Conservation (phyloP, 1,139 yeast species). For the Scheffersomyces segobiensis region DNA sequence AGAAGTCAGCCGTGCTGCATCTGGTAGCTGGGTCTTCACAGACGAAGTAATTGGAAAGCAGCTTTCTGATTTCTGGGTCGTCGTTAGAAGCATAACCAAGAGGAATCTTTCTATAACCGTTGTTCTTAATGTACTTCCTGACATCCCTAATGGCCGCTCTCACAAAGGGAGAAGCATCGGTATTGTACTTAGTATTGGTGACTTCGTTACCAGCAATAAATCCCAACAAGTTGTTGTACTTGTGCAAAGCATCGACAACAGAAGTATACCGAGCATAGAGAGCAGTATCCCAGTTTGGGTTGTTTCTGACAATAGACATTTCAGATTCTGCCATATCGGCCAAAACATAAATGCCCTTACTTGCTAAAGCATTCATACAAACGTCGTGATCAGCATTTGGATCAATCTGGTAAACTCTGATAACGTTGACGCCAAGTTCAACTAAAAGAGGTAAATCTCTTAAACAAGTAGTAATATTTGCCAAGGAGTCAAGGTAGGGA, state of each 20-base stretch:
- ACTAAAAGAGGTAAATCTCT: conserved; percentile 51
- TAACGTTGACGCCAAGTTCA: conserved; percentile 51
- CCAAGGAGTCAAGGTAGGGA: conserved; percentile 55
- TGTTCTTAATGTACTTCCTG: conserved; percentile 45
- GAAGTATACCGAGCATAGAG: conserved; percentile 38
- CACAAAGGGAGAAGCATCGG: conserved; percentile 59
- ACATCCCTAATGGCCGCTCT: conserved; percentile 63
- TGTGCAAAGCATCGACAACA: conserved; percentile 52
- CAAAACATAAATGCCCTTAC: conserved; percentile 57
- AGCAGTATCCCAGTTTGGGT: conserved; percentile 49
- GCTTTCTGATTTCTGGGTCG: conserved; percentile 50
- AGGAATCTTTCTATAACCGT: conserved; percentile 51
- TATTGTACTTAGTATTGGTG: conserved; percentile 47
- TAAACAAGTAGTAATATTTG: conserved; percentile 45
- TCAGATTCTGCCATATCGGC: conserved; percentile 59
- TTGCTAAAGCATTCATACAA: conserved; percentile 54
- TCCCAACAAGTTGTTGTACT: conserved; percentile 53
- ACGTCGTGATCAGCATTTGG: conserved; percentile 51
- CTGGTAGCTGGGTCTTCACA: conserved; percentile 39
- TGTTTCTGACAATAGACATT: conserved; percentile 47
- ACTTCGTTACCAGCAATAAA: conserved; percentile 67
- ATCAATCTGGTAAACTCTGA: conserved; percentile 57
- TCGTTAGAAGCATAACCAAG: conserved; percentile 66
- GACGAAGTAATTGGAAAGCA: conserved; percentile 49
- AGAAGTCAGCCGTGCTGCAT: conserved; percentile 43